Percentiles rank a stretch among this genome's conserved stretches.
Evolutionary conservation across 2,329 filamentous ascomycete genomes (phyloP).

Genomic region (Cladosporium sp.): DNA sequence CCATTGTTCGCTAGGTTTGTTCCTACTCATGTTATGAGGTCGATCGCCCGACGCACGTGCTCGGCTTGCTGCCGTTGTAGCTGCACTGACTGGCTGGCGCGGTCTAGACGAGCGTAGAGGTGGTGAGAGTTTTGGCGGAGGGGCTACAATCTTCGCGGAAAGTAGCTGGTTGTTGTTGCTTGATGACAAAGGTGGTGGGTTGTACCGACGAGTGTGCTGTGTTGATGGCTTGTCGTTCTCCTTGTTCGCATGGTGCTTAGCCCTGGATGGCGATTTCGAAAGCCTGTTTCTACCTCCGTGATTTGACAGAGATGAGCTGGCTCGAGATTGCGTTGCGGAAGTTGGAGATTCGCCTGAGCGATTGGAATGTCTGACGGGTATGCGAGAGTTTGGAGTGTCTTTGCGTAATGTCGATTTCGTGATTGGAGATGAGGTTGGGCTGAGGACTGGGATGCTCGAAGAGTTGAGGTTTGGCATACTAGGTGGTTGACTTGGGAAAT

Average conservation of each 20-base stretch:
- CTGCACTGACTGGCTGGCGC: slow-evolving; percentile 70
- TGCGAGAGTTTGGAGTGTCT: slow-evolving; percentile 23
- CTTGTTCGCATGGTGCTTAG: slow-evolving; percentile 20
- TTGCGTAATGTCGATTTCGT: slow-evolving; percentile 12
- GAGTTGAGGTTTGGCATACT: slow-evolving; percentile 26
- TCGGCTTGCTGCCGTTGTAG: slow-evolving; percentile 66
- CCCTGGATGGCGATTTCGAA: slow-evolving; percentile 27
- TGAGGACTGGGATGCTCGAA: slow-evolving; percentile 3
- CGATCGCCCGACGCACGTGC: slow-evolving; percentile 50
- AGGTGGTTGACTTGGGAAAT: slow-evolving; percentile 20
- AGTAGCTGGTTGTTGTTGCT: slow-evolving; percentile 36
- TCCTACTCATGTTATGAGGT: slow-evolving; percentile 24
- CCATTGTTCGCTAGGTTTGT: slow-evolving; percentile 46
- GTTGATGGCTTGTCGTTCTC: slow-evolving; percentile 26
- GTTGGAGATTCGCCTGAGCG: slow-evolving; percentile 29
- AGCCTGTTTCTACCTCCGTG: slow-evolving; percentile 20
- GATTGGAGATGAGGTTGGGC: background rate
- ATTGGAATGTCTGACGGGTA: slow-evolving; percentile 29
- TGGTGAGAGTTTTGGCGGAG: slow-evolving; percentile 69
- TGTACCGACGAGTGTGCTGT: slow-evolving; percentile 30
- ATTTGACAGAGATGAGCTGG: slow-evolving; percentile 27
- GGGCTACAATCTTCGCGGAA: slow-evolving; percentile 68
- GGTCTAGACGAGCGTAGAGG: slow-evolving; percentile 75
- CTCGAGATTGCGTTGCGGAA: slow-evolving; percentile 23
- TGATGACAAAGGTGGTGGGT: slow-evolving; percentile 27